These are phyloP conservation scores for Scolecobasidium constrictum DNA, from an alignment of 2,329 filamentous ascomycete genomes.

Conservation along the genomic window DNA sequence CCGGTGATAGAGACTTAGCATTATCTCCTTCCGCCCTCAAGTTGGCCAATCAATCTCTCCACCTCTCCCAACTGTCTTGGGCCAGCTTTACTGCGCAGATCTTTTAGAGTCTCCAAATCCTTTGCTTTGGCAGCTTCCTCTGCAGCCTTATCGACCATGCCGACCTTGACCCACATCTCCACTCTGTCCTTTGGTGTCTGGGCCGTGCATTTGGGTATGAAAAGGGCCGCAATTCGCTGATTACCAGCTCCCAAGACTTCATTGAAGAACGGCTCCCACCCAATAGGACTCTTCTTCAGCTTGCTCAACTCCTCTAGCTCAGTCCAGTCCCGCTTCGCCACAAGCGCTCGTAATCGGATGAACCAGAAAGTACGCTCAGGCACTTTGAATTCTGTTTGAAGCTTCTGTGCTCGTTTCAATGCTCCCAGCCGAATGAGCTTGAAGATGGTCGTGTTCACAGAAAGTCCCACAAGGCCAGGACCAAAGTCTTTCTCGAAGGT, in stretches of 20 bases:
- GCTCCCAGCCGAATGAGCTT: constrained; percentile 76
- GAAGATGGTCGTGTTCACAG: constrained; percentile 85
- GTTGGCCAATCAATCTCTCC: constrained; percentile 53
- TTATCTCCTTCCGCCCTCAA: constrained; percentile 8
- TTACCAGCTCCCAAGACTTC: constrained; percentile 83
- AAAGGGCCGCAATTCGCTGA: constrained; percentile 68
- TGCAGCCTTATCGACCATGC: constrained; percentile 75
- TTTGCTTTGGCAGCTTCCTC: constrained; percentile 82
- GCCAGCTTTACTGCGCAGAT: constrained; percentile 63
- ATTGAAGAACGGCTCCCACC: constrained; percentile 97
- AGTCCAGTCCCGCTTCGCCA: constrained; percentile 82
- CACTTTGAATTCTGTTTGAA: constrained; percentile 87
- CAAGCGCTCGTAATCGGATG: constrained; percentile 73
- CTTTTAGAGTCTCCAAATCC: constrained; percentile 64
- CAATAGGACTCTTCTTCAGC: constrained; percentile 76
- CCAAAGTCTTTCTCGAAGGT: constrained; percentile 72
- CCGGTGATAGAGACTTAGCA: too few relatives aligned
- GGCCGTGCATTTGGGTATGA: constrained; percentile 77
- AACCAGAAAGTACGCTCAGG: constrained; percentile 86
- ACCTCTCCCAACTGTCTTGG: constrained; percentile 65
- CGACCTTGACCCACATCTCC: constrained; percentile 94
- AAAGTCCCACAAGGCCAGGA: constrained; percentile 61
- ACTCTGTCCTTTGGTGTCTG: constrained; percentile 60
- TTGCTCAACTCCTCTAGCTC: constrained; percentile 81
- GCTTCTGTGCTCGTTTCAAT: constrained; percentile 72